Evolutionary conservation across 164 flowering plant genomes (phyloP).

Genomic region (Dillenia turbinata): DNA sequence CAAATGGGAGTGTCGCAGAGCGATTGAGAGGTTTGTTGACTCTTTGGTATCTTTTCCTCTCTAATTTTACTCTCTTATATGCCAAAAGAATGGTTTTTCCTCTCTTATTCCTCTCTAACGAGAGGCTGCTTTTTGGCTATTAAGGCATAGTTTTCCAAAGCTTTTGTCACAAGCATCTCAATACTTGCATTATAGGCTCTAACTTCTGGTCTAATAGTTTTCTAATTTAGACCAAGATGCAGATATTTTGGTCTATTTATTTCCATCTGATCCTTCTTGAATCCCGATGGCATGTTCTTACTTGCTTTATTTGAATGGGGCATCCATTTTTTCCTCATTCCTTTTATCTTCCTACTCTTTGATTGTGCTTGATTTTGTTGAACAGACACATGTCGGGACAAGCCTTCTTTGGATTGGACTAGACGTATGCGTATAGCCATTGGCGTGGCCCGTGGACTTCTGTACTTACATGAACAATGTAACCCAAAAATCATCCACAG

Average conservation of each 20-base stretch:
- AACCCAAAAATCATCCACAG: conserved; percentile 92
- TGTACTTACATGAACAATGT: conserved; percentile 90
- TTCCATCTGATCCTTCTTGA: too few relatives aligned
- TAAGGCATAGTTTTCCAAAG: too few relatives aligned
- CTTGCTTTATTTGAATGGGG: not conserved
- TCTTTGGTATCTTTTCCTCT: not conserved
- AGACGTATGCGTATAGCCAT: conserved; percentile 74
- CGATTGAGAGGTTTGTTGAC: conserved; percentile 76
- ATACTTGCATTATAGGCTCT: too few relatives aligned
- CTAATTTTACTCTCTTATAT: too few relatives aligned
- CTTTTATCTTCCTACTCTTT: not conserved
- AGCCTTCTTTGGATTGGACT: conserved; percentile 81
- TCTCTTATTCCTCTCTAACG: too few relatives aligned
- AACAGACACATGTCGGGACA: conserved; percentile 52
- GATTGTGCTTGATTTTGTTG: not conserved
- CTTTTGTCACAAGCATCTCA: too few relatives aligned
- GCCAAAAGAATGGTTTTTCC: not conserved
- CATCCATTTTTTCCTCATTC: not conserved
- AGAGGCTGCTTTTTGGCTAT: too few relatives aligned
- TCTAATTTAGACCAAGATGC: too few relatives aligned
- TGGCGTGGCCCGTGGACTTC: conserved; percentile 88
- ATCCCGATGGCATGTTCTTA: too few relatives aligned
- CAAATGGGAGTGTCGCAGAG: conserved; percentile 96
- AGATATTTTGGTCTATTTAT: too few relatives aligned
- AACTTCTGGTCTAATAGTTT: too few relatives aligned